Evolutionary conservation across 345 rosid genomes (phyloP), one percentile per base, ranked within the genome.

Genomic region (Physaria fendleri): DNA sequence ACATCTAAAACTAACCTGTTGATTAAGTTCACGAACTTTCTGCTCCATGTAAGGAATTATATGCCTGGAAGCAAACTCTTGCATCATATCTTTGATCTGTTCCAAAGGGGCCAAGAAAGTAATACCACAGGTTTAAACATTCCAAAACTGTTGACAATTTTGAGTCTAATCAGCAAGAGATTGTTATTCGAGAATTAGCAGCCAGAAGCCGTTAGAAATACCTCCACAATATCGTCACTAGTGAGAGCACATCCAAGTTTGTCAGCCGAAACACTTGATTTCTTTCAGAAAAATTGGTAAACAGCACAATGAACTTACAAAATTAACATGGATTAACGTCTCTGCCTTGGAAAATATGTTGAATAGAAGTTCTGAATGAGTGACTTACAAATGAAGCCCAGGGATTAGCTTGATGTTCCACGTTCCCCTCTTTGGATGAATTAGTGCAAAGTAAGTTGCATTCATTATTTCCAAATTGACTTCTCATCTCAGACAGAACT

Each of bases 11-110:
- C 43, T 59, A 66, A 73, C 97, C 96, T 93, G 95, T 68, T 83
- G 90, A 77, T 93, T 90, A 64, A 93, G 90, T 44, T 77, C 66
- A 47, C 96, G 92, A 34, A 93, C 85, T 82, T 83, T 87, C 74
- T 87, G 88, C 81, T 93, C 99, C 97, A 93, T 90, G 77, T 79
- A 80, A 44, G 99, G 99, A 74, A 93, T 90, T 65, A 87, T 66
- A 69, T 85, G 81, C 62, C 85, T 93, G 44, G 99, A 87, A 51
- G 99, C 67, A 72, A 93, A 71, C 70, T 93, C 94, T 77, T 89
- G 99, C 82, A 82, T 78, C 64, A 81, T 64, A 81, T 80, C 85
- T 76, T 83, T 87, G 65, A 93, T 79, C 99, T 93, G 82, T 60
- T 72, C 44, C 74, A 57, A 48, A 61, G 63, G 71, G 43, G 30